Conservation (phyloP, 768 basidiomycete species). For the Amanita molliuscula region DNA sequence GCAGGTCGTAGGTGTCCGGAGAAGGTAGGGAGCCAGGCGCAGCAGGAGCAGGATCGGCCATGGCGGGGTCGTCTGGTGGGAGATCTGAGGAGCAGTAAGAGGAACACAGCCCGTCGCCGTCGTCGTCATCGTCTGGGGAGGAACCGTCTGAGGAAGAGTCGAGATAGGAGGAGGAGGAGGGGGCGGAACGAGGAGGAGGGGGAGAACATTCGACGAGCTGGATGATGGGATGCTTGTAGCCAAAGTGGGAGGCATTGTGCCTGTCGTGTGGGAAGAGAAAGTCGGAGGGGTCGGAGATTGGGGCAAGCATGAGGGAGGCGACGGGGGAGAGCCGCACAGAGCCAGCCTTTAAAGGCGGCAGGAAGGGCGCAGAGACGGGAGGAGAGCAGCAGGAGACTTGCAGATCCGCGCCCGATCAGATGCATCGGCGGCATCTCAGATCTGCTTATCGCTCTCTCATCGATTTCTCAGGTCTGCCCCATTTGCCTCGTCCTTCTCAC, state of each 20-base stretch:
- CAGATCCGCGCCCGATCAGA: slow-evolving; percentile 15
- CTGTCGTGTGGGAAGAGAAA: slow-evolving; percentile 23
- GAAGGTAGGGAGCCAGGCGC: slow-evolving; percentile 10
- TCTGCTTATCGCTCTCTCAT: slow-evolving; percentile 15
- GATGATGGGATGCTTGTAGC: slow-evolving; percentile 51
- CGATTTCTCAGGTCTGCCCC: slow-evolving; percentile 16
- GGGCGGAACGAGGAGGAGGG: slow-evolving; percentile 39
- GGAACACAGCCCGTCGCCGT: slow-evolving; percentile 35
- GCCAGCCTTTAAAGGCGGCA: slow-evolving; percentile 8
- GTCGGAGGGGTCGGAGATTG: slow-evolving; percentile 13
- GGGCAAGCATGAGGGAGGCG: slow-evolving; percentile 8
- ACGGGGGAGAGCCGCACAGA: slow-evolving; percentile 9
- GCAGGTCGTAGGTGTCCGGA: slow-evolving; percentile 38
- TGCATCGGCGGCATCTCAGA: slow-evolving; percentile 16
- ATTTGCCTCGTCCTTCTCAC: slow-evolving; percentile 6
- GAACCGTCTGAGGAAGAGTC: slow-evolving; percentile 19
- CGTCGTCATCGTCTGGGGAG: slow-evolving; percentile 20
- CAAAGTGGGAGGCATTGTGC: slow-evolving; percentile 24
- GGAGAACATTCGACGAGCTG: slow-evolving; percentile 62
- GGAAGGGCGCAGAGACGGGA: slow-evolving; percentile 1
- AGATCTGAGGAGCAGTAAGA: slow-evolving; percentile 69
- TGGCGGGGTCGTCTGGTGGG: slow-evolving; percentile 24
- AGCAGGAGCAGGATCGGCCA: slow-evolving; percentile 14
- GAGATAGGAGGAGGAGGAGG: slow-evolving; percentile 27
- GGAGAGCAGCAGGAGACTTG: slow-evolving; percentile 5